phyloP scores from a whole-genome alignment of 2,329 filamentous ascomycete genomes.

The Alternaria infectoria region DNA sequence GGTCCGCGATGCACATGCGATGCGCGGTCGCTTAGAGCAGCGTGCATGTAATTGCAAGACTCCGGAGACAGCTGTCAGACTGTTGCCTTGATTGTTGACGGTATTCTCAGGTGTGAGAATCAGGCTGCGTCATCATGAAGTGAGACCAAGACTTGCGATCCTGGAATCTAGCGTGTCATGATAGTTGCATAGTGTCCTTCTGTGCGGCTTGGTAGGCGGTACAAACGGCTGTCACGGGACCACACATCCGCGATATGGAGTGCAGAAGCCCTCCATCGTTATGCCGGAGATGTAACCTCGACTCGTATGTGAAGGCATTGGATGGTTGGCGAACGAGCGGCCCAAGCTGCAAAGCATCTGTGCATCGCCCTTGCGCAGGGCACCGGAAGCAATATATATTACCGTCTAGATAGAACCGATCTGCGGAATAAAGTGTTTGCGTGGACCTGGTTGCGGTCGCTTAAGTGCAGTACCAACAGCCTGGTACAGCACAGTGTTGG shows the following conservation, averaged over 20 bases:
- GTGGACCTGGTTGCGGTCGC: constrained; percentile 14
- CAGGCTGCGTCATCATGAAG: constrained; percentile 6
- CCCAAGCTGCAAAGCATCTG: constrained; percentile 17
- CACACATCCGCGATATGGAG: not conserved
- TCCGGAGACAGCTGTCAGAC: constrained; percentile 1
- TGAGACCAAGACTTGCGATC: not conserved
- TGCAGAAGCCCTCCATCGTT: not conserved
- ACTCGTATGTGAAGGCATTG: constrained; percentile 1
- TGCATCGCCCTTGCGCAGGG: constrained; percentile 20
- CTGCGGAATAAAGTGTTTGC: constrained; percentile 25
- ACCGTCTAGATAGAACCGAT: constrained; percentile 19
- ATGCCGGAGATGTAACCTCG: not conserved
- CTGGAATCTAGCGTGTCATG: not conserved
- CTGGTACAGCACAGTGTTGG: constrained; percentile 23
- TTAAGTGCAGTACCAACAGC: constrained; percentile 25
- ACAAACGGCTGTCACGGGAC: not conserved
- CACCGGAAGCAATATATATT: constrained; percentile 7
- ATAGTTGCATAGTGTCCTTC: not conserved
- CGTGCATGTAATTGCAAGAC: not conserved
- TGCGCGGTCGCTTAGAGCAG: constrained; percentile 12
- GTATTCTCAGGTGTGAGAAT: not conserved
- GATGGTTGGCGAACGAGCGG: constrained; percentile 15
- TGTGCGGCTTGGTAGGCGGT: constrained; percentile 3
- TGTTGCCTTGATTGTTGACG: not conserved
- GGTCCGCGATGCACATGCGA: constrained; percentile 5